A percentile compares a stretch with the other conserved stretches of the same genome.
Evolutionary conservation across 2,329 filamentous ascomycete species (phyloP).

Genomic region (Seiridium cupressi): DNA sequence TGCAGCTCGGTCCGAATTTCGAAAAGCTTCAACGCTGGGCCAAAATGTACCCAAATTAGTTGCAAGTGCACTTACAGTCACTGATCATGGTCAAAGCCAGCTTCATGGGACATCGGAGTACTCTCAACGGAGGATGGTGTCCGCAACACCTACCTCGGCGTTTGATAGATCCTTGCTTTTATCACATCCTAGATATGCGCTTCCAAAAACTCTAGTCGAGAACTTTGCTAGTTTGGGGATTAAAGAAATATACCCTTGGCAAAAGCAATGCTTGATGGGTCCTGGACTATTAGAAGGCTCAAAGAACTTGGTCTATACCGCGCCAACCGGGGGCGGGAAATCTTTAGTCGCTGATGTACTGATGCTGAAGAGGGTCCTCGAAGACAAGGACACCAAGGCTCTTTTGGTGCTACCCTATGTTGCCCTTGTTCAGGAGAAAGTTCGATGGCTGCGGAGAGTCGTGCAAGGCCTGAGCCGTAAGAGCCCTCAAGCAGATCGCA

Average conservation of each 20-base stretch:
- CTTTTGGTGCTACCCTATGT: conserved; percentile 75
- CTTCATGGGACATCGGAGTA: conserved; percentile 44
- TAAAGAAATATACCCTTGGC: conserved; percentile 74
- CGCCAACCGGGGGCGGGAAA: conserved; percentile 76
- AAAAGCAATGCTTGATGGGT: conserved; percentile 69
- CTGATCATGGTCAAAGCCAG: conserved; percentile 16
- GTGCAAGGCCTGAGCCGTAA: conserved; percentile 57
- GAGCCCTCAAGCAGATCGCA: conserved; percentile 23
- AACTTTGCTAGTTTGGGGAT: conserved; percentile 70
- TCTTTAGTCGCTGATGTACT: conserved; percentile 72
- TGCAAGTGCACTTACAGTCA: conserved; percentile 46
- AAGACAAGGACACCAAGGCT: conserved; percentile 62
- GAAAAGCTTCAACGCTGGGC: conserved; percentile 16
- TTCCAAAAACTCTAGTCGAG: conserved; percentile 57
- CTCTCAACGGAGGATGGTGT: conserved; percentile 51
- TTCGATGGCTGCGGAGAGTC: conserved; percentile 68
- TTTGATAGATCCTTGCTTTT: conserved; percentile 58
- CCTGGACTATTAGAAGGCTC: conserved; percentile 64
- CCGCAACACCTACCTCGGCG: conserved; percentile 51
- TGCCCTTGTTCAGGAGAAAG: conserved; percentile 76
- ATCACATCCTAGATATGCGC: conserved; percentile 59
- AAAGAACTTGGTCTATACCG: conserved; percentile 74
- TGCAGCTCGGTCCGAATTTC: conserved; percentile 25
- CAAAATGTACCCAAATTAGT: conserved; percentile 24
- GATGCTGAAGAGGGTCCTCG: conserved; percentile 70